Evolutionary conservation across 768 basidiomycete genomes (phyloP).

Genomic region (Naganishia kalamii): DNA sequence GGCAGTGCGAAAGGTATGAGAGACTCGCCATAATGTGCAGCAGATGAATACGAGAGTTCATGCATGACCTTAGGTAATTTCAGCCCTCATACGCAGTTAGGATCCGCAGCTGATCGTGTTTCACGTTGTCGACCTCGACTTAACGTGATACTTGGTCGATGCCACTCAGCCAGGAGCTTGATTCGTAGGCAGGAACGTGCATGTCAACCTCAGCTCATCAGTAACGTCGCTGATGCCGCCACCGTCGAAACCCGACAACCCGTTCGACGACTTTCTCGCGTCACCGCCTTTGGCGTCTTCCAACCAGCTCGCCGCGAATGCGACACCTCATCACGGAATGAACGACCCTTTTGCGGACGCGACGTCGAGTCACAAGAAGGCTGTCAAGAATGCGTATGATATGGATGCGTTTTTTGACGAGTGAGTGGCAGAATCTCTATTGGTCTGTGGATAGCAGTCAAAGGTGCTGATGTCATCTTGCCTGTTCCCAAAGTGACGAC

Average conservation of each 20-base stretch:
- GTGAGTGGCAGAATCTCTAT: conserved; percentile 24
- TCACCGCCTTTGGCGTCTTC: conserved; percentile 32
- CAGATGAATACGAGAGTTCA: no score
- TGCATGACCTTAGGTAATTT: no score
- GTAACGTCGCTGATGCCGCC: neutral
- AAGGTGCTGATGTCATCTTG: neutral
- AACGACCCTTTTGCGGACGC: neutral
- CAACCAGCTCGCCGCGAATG: conserved; percentile 21
- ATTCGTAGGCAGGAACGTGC: no score
- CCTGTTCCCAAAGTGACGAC: conserved; percentile 32
- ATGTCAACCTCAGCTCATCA: no score
- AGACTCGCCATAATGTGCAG: no score
- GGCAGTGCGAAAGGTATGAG: no score
- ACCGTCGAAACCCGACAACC: conserved; percentile 25
- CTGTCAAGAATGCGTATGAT: conserved; percentile 19
- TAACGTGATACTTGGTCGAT: no score
- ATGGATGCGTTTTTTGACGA: conserved; percentile 46
- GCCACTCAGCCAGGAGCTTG: no score
- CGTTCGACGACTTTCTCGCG: conserved; percentile 39
- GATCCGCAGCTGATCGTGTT: no score
- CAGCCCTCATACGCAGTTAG: no score
- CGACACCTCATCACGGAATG: conserved; percentile 10
- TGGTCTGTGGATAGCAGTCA: neutral
- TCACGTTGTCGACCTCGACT: no score
- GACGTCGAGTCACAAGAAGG: neutral